Evolutionary conservation across 225 moss, liverwort and hornwort species (phyloP).

Genomic region (Sphagnum contortum): DNA sequence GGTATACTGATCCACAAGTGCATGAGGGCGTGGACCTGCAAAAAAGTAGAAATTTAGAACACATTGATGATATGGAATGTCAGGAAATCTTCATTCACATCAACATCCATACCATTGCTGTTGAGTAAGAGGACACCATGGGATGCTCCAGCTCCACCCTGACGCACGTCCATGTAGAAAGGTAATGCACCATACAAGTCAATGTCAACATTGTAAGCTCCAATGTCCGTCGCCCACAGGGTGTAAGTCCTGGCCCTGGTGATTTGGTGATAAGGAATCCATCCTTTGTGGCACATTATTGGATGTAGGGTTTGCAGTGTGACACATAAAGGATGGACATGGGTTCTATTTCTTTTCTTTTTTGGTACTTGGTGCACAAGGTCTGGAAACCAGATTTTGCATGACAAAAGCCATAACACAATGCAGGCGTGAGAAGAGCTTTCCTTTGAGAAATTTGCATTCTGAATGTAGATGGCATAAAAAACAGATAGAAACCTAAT

Average conservation of each 20-base stretch:
- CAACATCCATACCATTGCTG: slow-evolving; percentile 92
- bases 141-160: slow-evolving; percentile 27
- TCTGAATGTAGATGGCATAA: not conserved
- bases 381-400: too few relatives aligned
- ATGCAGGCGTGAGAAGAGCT: not conserved
- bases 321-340: not conserved
- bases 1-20: slow-evolving; percentile 75
- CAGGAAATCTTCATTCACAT: slow-evolving; percentile 30
- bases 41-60: slow-evolving; percentile 83
- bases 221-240: slow-evolving; percentile 70
- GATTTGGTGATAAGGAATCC: slow-evolving; percentile 13
- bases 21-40: slow-evolving; percentile 57
- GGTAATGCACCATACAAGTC: slow-evolving; percentile 81
- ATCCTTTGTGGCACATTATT: not conserved
- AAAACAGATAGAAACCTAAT: not conserved
- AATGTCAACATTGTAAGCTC: slow-evolving; percentile 44
- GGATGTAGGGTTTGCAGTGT: not conserved
- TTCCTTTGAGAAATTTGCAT: too few relatives aligned
- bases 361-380: too few relatives aligned
- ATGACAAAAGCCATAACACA: not conserved
- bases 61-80: slow-evolving; percentile 67
- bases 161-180: slow-evolving; percentile 60
- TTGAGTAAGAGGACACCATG: slow-evolving; percentile 84
- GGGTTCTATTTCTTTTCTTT: too few relatives aligned
- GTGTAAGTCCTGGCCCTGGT: slow-evolving; percentile 52